Evolutionary conservation across 1,139 yeast species (phyloP), one percentile per base, ranked within the genome.

Genomic region (Yamadazyma songkhlaensis): DNA sequence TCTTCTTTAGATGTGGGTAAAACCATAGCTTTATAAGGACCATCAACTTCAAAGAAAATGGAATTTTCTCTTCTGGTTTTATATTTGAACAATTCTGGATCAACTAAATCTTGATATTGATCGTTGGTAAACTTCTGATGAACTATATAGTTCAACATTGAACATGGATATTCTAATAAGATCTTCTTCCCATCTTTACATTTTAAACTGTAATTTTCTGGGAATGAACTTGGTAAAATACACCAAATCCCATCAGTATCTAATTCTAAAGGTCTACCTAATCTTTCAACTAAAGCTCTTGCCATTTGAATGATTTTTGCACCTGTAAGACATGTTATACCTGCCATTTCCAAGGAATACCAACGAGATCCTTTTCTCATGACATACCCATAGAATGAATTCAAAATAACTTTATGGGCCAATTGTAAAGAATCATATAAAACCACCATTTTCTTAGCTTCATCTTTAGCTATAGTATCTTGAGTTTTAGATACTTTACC

Each of bases 161-260:
- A 87, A 60, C 98, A 90, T 0, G 98, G 97, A 57, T 92, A 94
- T 15, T 96, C 94, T 37, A 90, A 70, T 35, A 77, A 74, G 7
- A 88, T 62, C 40, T 77, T 81, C 54, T 87, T 87, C 4, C 97
- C 98, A 53, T 84, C 82, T 47, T 79, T 77, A 47, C 86, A 60
- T 45, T 78, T 74, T 54, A 94, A 79, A 21, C 72, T 71, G 57
- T 74, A 89, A 49, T 89, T 86, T 53, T 92, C 98, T 0, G 99
- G 99, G 56, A 94, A 94, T 1, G 96, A 77, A 34, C 78, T 74
- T 1, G 99, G 98, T 35, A 94, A 67, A 48, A 90, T 92, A 76
- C 99, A 94, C 99, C 99, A 94, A 56, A 94, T 94, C 70, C 99
- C 99, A 72, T 94, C 99, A 0, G 99, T 94, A 61, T 94, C 99